Conservation (phyloP, 345 rosid genomes). For the Lenwebbia sp. region DNA sequence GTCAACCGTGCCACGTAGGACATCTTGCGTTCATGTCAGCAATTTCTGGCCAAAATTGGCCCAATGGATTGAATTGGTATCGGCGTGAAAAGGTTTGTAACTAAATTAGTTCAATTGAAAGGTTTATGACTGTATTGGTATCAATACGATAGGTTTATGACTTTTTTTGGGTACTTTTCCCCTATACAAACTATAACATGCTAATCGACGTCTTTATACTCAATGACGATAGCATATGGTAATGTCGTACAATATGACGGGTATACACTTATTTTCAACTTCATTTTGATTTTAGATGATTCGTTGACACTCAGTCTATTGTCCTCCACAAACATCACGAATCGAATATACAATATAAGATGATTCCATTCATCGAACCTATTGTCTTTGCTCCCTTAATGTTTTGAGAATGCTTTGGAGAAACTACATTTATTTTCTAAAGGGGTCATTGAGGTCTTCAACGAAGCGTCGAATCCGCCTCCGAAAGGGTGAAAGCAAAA, state of each 20-base stretch:
- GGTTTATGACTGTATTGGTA: no score
- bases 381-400: background rate
- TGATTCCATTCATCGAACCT: fast-evolving
- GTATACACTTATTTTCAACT: background rate
- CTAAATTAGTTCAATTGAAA: no score
- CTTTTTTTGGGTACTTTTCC: no score
- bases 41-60: no score
- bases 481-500: fast-evolving
- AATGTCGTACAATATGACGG: background rate
- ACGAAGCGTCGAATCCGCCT: fast-evolving
- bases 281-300: background rate
- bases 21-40: no score
- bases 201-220: background rate
- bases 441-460: fast-evolving
- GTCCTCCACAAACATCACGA: background rate
- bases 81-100: no score
- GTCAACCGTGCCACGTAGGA: no score
- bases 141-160: no score
- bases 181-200: no score
- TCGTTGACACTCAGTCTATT: fast-evolving
- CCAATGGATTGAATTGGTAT: no score
- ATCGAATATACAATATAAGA: background rate
- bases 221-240: background rate
- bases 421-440: background rate
- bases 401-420: background rate